Conservation (phyloP, 2,329 filamentous ascomycete genomes). For the Colletotrichum lini region DNA sequence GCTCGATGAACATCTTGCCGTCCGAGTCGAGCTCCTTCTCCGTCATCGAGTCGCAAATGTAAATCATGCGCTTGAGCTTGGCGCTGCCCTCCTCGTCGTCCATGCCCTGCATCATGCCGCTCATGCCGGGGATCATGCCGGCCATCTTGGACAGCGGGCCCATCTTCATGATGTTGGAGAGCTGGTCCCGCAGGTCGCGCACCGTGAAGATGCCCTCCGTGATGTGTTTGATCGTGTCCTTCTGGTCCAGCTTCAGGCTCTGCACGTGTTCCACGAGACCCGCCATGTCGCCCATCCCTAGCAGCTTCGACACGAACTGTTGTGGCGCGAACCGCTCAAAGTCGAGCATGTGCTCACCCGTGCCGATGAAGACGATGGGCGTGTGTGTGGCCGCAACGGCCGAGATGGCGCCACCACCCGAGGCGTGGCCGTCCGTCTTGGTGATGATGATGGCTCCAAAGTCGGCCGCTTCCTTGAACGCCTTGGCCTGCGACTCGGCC, state of each 20-base stretch:
- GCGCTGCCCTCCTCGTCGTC: conserved; percentile 96
- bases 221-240: conserved; percentile 99
- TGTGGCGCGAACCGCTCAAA: conserved; percentile 93
- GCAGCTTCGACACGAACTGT: conserved; percentile 91
- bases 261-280: conserved; percentile 97
- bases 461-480: conserved; percentile 97
- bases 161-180: conserved; percentile 99
- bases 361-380: conserved; percentile 97
- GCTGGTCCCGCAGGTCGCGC: conserved; percentile 92
- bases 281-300: conserved; percentile 98
- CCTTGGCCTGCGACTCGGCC: conserved; percentile 92
- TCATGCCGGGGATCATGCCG: conserved; percentile 97
- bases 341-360: conserved; percentile 96
- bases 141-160: conserved; percentile 97
- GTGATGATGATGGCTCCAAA: conserved; percentile 99
- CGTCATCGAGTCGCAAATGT: conserved; percentile 99
- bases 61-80: conserved; percentile 98
- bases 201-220: conserved; percentile 97
- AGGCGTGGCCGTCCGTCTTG: conserved; percentile 96
- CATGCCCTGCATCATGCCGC: conserved; percentile 94
- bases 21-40: conserved; percentile 95
- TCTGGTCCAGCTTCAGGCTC: conserved; percentile 93
- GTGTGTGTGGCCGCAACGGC: conserved; percentile 97
- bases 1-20: conserved; percentile 92
- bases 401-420: conserved; percentile 96